Evolutionary conservation across 2,329 filamentous ascomycete genomes (phyloP).

Genomic region (Aspergillus ochraceus): DNA sequence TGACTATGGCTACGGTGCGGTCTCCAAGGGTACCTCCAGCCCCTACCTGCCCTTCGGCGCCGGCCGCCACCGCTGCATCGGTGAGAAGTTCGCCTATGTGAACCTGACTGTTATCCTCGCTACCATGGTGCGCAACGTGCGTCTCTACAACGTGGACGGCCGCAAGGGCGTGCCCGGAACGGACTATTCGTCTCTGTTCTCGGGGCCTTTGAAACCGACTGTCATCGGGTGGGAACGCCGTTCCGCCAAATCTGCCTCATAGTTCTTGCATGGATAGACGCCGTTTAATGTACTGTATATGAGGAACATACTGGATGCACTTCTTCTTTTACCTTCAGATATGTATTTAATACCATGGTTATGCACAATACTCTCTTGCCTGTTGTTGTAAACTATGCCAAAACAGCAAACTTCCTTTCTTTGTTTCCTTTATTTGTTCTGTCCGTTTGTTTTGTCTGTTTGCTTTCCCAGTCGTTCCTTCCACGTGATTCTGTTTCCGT

Average conservation of each 20-base stretch:
- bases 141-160: constrained; percentile 58
- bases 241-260: not conserved
- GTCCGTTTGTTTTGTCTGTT: too few relatives aligned
- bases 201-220: constrained; percentile 17
- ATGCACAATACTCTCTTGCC: too few relatives aligned
- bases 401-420: too few relatives aligned
- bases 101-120: constrained; percentile 66
- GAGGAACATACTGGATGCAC: too few relatives aligned
- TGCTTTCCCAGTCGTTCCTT: too few relatives aligned
- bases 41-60: constrained; percentile 73
- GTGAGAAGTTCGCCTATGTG: constrained; percentile 73
- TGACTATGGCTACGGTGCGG: constrained; percentile 62
- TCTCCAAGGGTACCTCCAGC: constrained; percentile 60
- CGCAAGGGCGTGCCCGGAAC: constrained; percentile 59
- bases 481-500: too few relatives aligned
- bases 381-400: too few relatives aligned
- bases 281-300: too few relatives aligned
- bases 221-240: constrained; percentile 16
- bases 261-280: not conserved
- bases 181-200: constrained; percentile 54
- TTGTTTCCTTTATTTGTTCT: too few relatives aligned
- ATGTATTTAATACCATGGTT: too few relatives aligned
- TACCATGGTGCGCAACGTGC: constrained; percentile 62
- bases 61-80: constrained; percentile 71
- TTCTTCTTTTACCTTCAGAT: too few relatives aligned